A percentile compares a stretch with the other conserved stretches of the same genome.
Evolutionary conservation across 345 rosid genomes (phyloP).

Genomic region (Luvunga scandens): DNA sequence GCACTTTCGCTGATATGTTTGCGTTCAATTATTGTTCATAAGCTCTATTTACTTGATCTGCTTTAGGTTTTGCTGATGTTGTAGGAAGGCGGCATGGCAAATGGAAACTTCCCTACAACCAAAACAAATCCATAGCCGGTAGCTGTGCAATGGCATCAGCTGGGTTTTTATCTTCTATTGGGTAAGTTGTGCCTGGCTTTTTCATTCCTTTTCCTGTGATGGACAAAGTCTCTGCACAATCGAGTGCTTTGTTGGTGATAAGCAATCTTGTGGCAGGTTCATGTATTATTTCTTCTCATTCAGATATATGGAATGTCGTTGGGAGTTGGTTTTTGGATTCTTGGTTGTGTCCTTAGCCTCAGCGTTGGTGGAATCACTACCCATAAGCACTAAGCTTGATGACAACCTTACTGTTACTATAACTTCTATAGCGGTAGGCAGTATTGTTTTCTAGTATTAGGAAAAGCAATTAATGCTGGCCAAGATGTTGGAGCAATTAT

Average conservation of each 20-base stretch:
- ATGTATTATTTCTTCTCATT: constrained; percentile 74
- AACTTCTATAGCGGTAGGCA: constrained; percentile 59
- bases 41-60: neutral
- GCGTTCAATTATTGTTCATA: neutral
- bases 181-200: constrained; percentile 27
- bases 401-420: constrained; percentile 87
- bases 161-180: constrained; percentile 71
- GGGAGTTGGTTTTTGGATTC: constrained; percentile 60
- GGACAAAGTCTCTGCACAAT: neutral
- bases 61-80: constrained; percentile 80
- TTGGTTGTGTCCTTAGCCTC: constrained; percentile 65
- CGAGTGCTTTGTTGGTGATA: constrained; percentile 1
- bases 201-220: neutral
- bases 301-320: constrained; percentile 48
- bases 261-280: constrained; percentile 38
- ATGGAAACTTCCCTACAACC: constrained; percentile 77
- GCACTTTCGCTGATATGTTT: neutral
- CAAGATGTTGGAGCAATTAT: neutral
- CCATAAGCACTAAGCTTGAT: constrained; percentile 72
- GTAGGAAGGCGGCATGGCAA: constrained; percentile 76
- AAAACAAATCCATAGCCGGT: constrained; percentile 74
- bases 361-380: constrained; percentile 78
- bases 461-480: neutral
- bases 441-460: constrained; percentile 39
- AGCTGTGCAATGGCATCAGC: constrained; percentile 73